A percentile compares a stretch with the other conserved stretches of the same genome.
phyloP scores from a whole-genome alignment of 768 basidiomycete species.

The Phanerodontia chrysosporium region DNA sequence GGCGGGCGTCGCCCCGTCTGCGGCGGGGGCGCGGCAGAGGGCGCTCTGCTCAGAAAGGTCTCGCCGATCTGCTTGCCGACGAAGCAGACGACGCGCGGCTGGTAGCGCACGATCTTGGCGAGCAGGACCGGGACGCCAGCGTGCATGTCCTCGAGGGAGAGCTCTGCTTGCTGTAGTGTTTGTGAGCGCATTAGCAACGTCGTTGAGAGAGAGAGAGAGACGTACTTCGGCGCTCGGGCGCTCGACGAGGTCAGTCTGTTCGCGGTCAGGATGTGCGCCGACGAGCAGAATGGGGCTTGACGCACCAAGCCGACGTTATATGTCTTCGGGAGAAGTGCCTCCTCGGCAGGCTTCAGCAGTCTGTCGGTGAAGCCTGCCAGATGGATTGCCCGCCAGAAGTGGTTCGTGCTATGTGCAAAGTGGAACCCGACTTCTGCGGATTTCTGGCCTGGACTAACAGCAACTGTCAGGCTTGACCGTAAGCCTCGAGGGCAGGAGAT shows the following conservation, averaged over 20 bases:
- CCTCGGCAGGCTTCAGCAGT: constrained; percentile 52
- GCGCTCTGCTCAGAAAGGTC: constrained; percentile 10
- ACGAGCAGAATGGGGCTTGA: background rate
- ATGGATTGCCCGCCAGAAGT: constrained; percentile 76
- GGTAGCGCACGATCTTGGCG: constrained; percentile 48
- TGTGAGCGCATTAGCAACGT: background rate
- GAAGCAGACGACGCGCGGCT: constrained; percentile 71
- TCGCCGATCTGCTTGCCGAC: constrained; percentile 71
- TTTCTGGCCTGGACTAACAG: constrained; percentile 55
- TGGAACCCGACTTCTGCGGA: constrained; percentile 75
- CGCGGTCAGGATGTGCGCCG: background rate
- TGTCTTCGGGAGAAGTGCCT: constrained; percentile 50
- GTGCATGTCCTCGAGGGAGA: constrained; percentile 47
- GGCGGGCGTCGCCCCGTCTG: constrained; percentile 17
- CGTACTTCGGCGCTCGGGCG: constrained; percentile 62
- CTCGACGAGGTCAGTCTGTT: constrained; percentile 71
- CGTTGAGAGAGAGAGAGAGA: background rate
- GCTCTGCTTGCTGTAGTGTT: constrained; percentile 44
- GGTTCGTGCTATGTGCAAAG: constrained; percentile 75
- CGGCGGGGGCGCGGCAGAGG: constrained; percentile 16
- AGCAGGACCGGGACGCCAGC: constrained; percentile 56
- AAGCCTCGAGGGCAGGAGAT: background rate
- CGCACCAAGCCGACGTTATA: constrained; percentile 68
- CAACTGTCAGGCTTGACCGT: background rate
- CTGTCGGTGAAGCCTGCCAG: constrained; percentile 58